A percentile compares a stretch with the other conserved stretches of the same genome.
Evolutionary conservation across 768 basidiomycete species (phyloP).

Genomic region (Omphalotus guepiniiformis): DNA sequence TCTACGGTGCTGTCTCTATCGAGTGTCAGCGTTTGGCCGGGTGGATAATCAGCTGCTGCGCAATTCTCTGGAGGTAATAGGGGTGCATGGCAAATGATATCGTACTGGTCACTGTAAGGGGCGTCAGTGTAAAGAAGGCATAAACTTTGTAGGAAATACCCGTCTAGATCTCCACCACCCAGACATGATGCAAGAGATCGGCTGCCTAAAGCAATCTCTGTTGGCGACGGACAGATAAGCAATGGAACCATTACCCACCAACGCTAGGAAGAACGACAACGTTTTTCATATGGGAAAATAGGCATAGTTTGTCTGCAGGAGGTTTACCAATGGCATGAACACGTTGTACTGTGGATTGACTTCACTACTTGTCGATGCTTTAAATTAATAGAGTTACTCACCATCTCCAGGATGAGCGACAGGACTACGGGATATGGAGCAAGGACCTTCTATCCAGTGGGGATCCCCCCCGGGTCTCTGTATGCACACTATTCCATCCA

Average conservation of each 20-base stretch:
- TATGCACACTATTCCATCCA: constrained; percentile 36
- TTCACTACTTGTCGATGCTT: constrained; percentile 5
- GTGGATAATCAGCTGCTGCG: constrained; percentile 48
- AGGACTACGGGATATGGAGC: constrained; percentile 67
- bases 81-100: constrained; percentile 51
- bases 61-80: constrained; percentile 51
- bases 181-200: constrained; percentile 67
- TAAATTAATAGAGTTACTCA: constrained; percentile 18
- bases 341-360: constrained; percentile 48
- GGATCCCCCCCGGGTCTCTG: constrained; percentile 48
- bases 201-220: constrained; percentile 32
- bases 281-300: constrained; percentile 61
- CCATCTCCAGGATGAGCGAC: constrained; percentile 76
- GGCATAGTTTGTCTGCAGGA: constrained; percentile 47
- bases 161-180: constrained; percentile 74
- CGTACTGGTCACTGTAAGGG: constrained; percentile 59
- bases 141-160: constrained; percentile 34
- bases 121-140: too few relatives aligned
- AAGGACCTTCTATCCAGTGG: constrained; percentile 54
- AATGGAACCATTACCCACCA: constrained; percentile 32
- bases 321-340: constrained; percentile 71
- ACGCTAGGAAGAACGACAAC: constrained; percentile 66
- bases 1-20: constrained; percentile 52
- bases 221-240: constrained; percentile 1
- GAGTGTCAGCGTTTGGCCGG: constrained; percentile 33